These are phyloP conservation scores for Gomphus bonarii DNA, from an alignment of 1,284 basidiomycete genomes.

Conservation along the genomic window DNA sequence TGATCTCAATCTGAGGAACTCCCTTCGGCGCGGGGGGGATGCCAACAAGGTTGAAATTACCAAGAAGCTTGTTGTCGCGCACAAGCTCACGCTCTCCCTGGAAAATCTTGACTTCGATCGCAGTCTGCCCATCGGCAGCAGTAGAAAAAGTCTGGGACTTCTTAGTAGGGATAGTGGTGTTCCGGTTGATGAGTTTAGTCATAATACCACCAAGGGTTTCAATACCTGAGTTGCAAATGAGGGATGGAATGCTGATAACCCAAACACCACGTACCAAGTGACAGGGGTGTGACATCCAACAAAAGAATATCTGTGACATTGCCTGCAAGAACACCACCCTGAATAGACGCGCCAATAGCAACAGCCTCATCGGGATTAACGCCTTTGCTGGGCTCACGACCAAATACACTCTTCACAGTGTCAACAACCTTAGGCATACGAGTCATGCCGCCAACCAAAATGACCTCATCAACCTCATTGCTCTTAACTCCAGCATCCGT, in stretches of 20 bases:
- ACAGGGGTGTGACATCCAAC: conserved; percentile 91
- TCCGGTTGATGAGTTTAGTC: conserved; percentile 91
- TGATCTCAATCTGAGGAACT: conserved; percentile 97
- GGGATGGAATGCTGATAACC: background rate
- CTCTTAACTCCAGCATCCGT: conserved; percentile 87
- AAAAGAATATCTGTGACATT: conserved; percentile 95
- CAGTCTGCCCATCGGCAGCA: conserved; percentile 91
- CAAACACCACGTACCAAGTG: conserved; percentile 49
- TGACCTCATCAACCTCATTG: conserved; percentile 90
- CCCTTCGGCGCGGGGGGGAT: conserved; percentile 98
- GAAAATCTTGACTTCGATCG: conserved; percentile 96
- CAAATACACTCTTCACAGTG: conserved; percentile 88
- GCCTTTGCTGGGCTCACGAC: conserved; percentile 93
- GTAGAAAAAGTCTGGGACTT: conserved; percentile 99
- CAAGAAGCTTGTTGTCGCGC: conserved; percentile 97
- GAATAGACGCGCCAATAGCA: conserved; percentile 87
- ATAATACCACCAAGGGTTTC: conserved; percentile 99
- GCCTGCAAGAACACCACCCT: conserved; percentile 92
- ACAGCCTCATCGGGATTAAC: conserved; percentile 97
- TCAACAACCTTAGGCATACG: conserved; percentile 95
- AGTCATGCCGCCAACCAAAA: conserved; percentile 96
- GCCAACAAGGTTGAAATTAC: conserved; percentile 98
- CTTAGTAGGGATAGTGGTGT: conserved; percentile 99
- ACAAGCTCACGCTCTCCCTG: conserved; percentile 98
- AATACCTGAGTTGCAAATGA: conserved; percentile 42